Conservation (phyloP, 208 protist species). For the Wallacemonas rigidus region DNA sequence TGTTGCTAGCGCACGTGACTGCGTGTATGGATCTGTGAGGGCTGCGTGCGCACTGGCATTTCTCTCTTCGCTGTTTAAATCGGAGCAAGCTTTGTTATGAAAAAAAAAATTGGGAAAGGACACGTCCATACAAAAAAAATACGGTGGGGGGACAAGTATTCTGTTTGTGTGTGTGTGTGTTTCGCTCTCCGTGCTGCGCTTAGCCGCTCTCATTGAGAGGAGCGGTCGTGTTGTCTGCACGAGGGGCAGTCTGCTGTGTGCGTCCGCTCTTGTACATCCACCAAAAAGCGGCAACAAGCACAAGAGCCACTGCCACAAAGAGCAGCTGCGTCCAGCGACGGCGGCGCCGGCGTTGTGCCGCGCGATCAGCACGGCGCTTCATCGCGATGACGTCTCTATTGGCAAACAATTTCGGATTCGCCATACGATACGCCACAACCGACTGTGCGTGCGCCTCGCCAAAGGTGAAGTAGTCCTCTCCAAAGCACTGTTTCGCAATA, state of each 20-base stretch:
- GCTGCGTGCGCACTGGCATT: too few relatives aligned
- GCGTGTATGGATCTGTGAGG: too few relatives aligned
- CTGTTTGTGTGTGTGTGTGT: too few relatives aligned
- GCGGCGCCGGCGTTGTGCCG: conserved; percentile 33
- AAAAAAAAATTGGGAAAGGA: too few relatives aligned
- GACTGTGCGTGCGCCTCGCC: conserved; percentile 55
- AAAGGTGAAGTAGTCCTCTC: conserved; percentile 77
- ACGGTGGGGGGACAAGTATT: too few relatives aligned
- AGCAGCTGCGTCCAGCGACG: conserved; percentile 32
- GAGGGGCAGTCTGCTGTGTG: background rate
- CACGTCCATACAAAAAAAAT: too few relatives aligned
- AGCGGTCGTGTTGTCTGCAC: background rate
- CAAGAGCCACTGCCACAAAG: conserved; percentile 26
- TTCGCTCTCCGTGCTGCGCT: too few relatives aligned
- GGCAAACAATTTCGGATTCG: conserved; percentile 49
- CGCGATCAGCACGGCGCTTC: conserved; percentile 43
- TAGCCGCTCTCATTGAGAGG: too few relatives aligned
- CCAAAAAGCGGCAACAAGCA: conserved; percentile 23
- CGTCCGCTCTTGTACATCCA: background rate
- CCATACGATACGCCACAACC: conserved; percentile 54
- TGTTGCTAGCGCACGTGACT: too few relatives aligned
- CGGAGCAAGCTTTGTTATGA: too few relatives aligned
- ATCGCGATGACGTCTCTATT: conserved; percentile 41
- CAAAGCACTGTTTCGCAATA: conserved; percentile 82
- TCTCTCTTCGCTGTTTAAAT: too few relatives aligned